phyloP scores from a whole-genome alignment of 441 rosid genomes.

The Brassica balearica region DNA sequence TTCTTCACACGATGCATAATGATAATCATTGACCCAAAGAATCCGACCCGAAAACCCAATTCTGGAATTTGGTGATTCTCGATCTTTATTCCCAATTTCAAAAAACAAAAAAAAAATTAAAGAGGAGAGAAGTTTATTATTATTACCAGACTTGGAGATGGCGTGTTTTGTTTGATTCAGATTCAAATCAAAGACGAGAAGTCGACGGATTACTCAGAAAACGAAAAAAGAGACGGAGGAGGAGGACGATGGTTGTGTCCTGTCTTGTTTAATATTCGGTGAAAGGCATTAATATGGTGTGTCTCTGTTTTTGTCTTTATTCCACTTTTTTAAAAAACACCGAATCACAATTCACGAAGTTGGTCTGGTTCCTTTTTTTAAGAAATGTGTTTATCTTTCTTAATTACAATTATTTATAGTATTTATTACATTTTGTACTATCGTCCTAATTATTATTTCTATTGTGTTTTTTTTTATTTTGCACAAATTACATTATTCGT shows the following conservation, averaged over 20 bases:
- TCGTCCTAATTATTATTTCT: slow-evolving; percentile 23
- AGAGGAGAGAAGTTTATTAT: slow-evolving; percentile 12
- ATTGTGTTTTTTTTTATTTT: not conserved
- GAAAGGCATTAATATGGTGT: slow-evolving; percentile 46
- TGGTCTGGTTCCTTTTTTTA: slow-evolving; percentile 26
- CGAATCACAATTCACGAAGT: slow-evolving; percentile 46
- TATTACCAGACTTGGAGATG: slow-evolving; percentile 35
- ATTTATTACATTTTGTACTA: slow-evolving; percentile 30
- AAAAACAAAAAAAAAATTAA: slow-evolving; percentile 5
- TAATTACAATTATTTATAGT: slow-evolving; percentile 8
- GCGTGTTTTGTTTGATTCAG: slow-evolving; percentile 21
- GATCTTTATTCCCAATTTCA: slow-evolving; percentile 26
- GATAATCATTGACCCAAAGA: slow-evolving; percentile 35
- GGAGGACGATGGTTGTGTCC: slow-evolving; percentile 36
- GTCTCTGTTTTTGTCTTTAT: slow-evolving; percentile 49
- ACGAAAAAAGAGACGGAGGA: slow-evolving; percentile 36
- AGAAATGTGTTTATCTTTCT: not conserved
- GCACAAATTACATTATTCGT: slow-evolving; percentile 8
- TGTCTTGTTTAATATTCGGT: slow-evolving; percentile 49
- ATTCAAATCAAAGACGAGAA: slow-evolving; percentile 9
- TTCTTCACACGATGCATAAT: slow-evolving; percentile 38
- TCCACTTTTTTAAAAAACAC: slow-evolving; percentile 34
- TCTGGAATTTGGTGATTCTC: slow-evolving; percentile 21
- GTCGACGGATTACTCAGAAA: slow-evolving; percentile 32
- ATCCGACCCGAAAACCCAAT: slow-evolving; percentile 30